Evolutionary conservation across 306 rosid species (phyloP), one percentile per base, ranked within the genome.

Genomic region (Adenanthera pavonina): DNA sequence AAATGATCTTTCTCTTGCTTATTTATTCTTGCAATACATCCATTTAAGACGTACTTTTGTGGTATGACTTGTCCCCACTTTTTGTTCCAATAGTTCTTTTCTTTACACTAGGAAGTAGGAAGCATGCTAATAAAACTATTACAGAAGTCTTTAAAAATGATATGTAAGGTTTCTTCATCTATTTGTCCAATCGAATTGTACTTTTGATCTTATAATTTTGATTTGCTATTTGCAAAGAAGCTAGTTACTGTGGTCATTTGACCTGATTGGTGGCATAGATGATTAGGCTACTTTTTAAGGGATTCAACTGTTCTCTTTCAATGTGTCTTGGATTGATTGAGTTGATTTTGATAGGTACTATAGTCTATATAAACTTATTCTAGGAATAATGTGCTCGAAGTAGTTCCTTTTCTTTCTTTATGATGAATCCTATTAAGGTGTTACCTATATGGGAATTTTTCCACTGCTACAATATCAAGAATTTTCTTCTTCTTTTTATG

Each of bases 11-110:
- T 40, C 7, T 43, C 68, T 71, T 61, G 13, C 33, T 61, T 48
- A 13, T 77, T 19, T 79, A 62, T 54, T 83, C 65, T 51, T 78
- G 38, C 62, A 34, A 56, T 76, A 78, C 48, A 48, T 43, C 15
- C 40, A 48, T 77, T 62, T 62, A 56, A 52, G 53, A 59, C 65
- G 52, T 64, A 56, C 76, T 51, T 69, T 49, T 72, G 30, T 67
- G 62, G 53, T 78, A 14, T 65, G 65, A 73, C 41, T 71, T n/a
- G n/a, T 0, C 25, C 59, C 49, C 62, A 8, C 33, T 10, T 33
- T 17, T 17, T 60, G 20, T 16, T 16, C n/a, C 13, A 35, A n/a
- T 56, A 35, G 69, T 68, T 57, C 65, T 78, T n/a, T 51, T 64
- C n/a, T 76, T 61, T 46, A 10, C 7, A 60, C 46, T 33, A 14